These are phyloP conservation scores for Salix brachista DNA, from an alignment of 345 rosid genomes.

Conservation along the genomic window DNA sequence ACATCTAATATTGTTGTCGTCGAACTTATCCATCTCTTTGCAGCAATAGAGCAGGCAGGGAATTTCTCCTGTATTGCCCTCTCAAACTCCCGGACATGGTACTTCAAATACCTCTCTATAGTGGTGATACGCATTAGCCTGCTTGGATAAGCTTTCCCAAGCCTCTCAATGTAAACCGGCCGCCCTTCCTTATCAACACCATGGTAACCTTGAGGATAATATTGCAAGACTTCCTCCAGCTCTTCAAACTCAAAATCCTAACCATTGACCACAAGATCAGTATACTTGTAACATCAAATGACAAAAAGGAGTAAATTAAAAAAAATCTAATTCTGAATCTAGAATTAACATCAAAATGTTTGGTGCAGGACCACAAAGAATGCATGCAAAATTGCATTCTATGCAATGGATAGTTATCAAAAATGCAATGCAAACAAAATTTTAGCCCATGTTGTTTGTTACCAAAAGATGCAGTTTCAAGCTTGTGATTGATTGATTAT, in stretches of 20 bases:
- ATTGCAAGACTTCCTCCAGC: slow-evolving; percentile 81
- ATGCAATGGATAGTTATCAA: not conserved
- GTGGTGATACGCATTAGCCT: slow-evolving; percentile 79
- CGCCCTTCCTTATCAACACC: slow-evolving; percentile 97
- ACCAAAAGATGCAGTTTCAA: slow-evolving; percentile 2
- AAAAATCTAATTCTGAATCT: not conserved
- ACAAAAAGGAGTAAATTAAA: not conserved
- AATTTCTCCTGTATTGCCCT: slow-evolving; percentile 76
- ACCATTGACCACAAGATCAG: not conserved
- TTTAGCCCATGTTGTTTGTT: not conserved
- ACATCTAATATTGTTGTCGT: slow-evolving; percentile 90
- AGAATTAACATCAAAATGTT: not conserved
- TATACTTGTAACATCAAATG: not conserved
- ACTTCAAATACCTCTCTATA: slow-evolving; percentile 72
- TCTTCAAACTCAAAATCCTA: slow-evolving; percentile 93
- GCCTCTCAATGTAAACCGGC: slow-evolving; percentile 89
- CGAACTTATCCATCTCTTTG: slow-evolving; percentile 69
- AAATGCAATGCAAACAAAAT: not conserved
- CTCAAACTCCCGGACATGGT: slow-evolving; percentile 98
- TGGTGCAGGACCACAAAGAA: not conserved
- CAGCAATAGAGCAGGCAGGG: slow-evolving; percentile 89
- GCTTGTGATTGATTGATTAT: not conserved
- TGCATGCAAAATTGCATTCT: not conserved
- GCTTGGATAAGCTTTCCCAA: slow-evolving; percentile 87
- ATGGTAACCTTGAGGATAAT: slow-evolving; percentile 96